Percentiles rank a stretch among this genome's conserved stretches.
Evolutionary conservation across 805 yeast genomes (phyloP).

Genomic region (Ogataea nakhonphanomensis): DNA sequence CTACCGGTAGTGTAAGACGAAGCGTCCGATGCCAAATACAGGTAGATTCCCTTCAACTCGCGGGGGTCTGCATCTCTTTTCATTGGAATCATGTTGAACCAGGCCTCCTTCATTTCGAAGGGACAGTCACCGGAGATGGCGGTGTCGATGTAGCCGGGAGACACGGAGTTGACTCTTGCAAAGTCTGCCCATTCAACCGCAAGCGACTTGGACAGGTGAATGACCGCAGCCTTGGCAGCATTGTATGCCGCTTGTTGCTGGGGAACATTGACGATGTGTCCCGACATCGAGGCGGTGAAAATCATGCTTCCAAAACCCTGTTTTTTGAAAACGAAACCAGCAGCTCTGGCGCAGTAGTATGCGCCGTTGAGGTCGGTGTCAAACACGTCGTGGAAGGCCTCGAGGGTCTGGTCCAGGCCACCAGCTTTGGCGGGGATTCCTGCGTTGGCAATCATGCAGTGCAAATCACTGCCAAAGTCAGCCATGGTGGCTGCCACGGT

Average conservation of each 20-base stretch:
- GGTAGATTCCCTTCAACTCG: slow-evolving; percentile 47
- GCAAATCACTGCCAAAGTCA: slow-evolving; percentile 37
- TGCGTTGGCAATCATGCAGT: slow-evolving; percentile 42
- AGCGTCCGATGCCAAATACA: slow-evolving; percentile 49
- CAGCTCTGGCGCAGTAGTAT: slow-evolving; percentile 45
- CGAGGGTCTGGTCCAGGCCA: slow-evolving; percentile 27
- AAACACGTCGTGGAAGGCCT: slow-evolving; percentile 36
- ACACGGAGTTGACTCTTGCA: slow-evolving; percentile 46
- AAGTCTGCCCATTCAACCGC: slow-evolving; percentile 45
- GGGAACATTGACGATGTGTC: slow-evolving; percentile 48
- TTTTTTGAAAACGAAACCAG: slow-evolving; percentile 41
- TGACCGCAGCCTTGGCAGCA: slow-evolving; percentile 44
- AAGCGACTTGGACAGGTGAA: slow-evolving; percentile 42
- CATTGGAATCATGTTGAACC: slow-evolving; percentile 35
- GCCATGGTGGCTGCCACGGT: slow-evolving; percentile 27
- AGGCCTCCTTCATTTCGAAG: slow-evolving; percentile 23
- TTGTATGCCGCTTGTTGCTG: slow-evolving; percentile 45
- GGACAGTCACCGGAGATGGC: slow-evolving; percentile 34
- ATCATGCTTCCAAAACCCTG: slow-evolving; percentile 45
- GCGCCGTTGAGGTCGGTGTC: slow-evolving; percentile 47
- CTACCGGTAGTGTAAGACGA: slow-evolving; percentile 45
- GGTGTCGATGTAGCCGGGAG: slow-evolving; percentile 48
- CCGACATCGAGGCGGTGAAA: slow-evolving; percentile 51
- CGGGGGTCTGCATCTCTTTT: slow-evolving; percentile 45
- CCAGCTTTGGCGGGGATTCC: slow-evolving; percentile 36